phyloP scores from a whole-genome alignment of 225 moss, liverwort and hornwort genomes.

The Polytrichum commune region DNA sequence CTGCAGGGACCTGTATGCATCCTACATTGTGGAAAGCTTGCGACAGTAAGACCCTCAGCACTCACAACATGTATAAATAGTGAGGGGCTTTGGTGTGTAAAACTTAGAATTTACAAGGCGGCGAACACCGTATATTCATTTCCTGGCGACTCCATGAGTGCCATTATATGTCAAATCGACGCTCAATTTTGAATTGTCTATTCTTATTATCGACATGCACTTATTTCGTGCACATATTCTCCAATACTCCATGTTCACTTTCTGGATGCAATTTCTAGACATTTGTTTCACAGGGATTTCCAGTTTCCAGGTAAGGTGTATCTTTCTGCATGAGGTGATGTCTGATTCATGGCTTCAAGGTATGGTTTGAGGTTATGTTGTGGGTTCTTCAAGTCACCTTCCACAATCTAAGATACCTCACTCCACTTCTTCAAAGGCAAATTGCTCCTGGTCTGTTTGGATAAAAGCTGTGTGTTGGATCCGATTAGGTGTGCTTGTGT shows the following conservation, averaged over 20 bases:
- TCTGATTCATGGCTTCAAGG: too few relatives aligned
- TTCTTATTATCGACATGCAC: not conserved
- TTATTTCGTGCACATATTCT: not conserved
- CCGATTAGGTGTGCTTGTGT: too few relatives aligned
- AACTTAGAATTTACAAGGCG: not conserved
- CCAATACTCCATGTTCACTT: not conserved
- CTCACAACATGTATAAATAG: slow-evolving; percentile 18
- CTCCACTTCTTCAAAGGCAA: too few relatives aligned
- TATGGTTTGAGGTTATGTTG: too few relatives aligned
- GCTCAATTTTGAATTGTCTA: not conserved
- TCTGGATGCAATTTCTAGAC: not conserved
- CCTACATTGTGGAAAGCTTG: slow-evolving; percentile 93
- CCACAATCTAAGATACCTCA: too few relatives aligned
- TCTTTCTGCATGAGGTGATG: too few relatives aligned
- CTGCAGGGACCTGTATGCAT: slow-evolving; percentile 86
- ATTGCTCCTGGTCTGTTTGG: too few relatives aligned
- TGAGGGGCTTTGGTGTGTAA: slow-evolving; percentile 1
- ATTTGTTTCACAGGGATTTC: too few relatives aligned
- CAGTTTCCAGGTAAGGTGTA: too few relatives aligned
- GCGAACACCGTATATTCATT: not conserved
- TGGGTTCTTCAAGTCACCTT: too few relatives aligned
- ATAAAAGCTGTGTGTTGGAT: too few relatives aligned
- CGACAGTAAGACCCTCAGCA: slow-evolving; percentile 43
- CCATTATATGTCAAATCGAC: slow-evolving; percentile 1
- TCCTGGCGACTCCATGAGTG: not conserved